Evolutionary conservation across 2,329 filamentous ascomycete genomes (phyloP), one percentile per base, ranked within the genome.

Genomic region (Immersiporthe knoxdaviesiana): DNA sequence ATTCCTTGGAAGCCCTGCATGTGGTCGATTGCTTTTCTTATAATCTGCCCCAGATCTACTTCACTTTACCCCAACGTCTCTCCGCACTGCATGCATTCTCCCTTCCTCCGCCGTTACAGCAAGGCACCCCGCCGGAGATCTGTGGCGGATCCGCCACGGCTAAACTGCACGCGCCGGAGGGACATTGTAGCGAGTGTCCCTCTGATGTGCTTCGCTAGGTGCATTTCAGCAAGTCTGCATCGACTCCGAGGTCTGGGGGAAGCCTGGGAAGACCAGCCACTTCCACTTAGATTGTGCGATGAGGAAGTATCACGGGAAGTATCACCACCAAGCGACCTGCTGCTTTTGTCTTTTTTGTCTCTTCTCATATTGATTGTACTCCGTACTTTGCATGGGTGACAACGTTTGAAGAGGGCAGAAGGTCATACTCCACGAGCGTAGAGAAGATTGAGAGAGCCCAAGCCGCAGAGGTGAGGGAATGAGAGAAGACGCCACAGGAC

Each of bases 131-230:
- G 44, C 52, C 50, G 63, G 63, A 8, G 32, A 1, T 30, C 6
- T 65, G 63, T 65, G 63, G 50, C 63, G 52, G 52, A 47, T 65
- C 63, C 44, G 10, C 8, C 50, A 58, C 52, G 50, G 52, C 27
- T 66, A 54, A 61, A 58, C 18, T 59, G 52, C 37, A 65, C 14
- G 27, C 50, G 21, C 63, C 63, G 63, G 63, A 24, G 35, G n/a
- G 35, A 58, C 52, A 65, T 59, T 65, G 27, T 24, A 59, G 63
- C 63, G 63, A 65, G 44, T 30, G 32, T 65, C 72, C n/a, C n/a
- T 35, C 32, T 65, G 21, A 27, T 27, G 16, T 64, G 21, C 44
- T 32, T 21, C 18, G 24, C 41, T 16, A 24, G n/a, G 44, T 41
- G 59, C 35, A 41, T n/a, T 5, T 21, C 21, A 12, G 39, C 37